Evolutionary conservation across 352 stramenopile species (phyloP), one percentile per base, ranked within the genome.

Genomic region (Thraustochytrium sp.): DNA sequence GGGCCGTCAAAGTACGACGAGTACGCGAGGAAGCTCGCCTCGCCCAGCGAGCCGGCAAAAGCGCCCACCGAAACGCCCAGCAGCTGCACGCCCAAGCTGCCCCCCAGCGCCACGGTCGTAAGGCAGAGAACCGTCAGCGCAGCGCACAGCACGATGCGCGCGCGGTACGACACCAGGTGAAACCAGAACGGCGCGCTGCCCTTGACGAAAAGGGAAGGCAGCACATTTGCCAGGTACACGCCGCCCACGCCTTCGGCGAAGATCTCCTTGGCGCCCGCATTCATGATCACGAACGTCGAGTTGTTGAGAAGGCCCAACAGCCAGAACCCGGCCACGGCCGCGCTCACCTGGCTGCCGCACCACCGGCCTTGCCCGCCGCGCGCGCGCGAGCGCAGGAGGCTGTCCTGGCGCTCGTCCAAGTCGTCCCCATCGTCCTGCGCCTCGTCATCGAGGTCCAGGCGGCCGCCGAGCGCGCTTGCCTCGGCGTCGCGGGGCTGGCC

Each of bases 231-330:
- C 42, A 97, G 90, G 86, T 96, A 97, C 55, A 98, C 93, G 44
- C 97, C 85, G 0, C 91, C 93, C 40, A 97, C 93, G 54, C 93
- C 94, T 21, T 92, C 93, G 1, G 93, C 89, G 31, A 88, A 89
- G 85, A 98, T 97, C 82, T 93, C 90, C 82, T 97, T 96, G 36
- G 95, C 95, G 54, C 91, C 90, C 0, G 95, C 94, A 78, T 97
- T 94, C 93, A 98, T 97, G 68, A 98, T 91, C 48, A 97, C 93
- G 85, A 96, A 98, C 53, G 89, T 90, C 56, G 94, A 86, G 85
- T 98, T 98, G 88, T 98, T 98, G 49, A 98, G 77, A 48, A 98
- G 89, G 44, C 94, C 94, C 29, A 98, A 86, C 44, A 94, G 80
- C 92, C 92, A 98, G 85, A 98, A 98, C 23, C 91, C 92, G 55